Conservation (phyloP, 495 filamentous ascomycete species). For the Antarctomyces pellizariae region DNA sequence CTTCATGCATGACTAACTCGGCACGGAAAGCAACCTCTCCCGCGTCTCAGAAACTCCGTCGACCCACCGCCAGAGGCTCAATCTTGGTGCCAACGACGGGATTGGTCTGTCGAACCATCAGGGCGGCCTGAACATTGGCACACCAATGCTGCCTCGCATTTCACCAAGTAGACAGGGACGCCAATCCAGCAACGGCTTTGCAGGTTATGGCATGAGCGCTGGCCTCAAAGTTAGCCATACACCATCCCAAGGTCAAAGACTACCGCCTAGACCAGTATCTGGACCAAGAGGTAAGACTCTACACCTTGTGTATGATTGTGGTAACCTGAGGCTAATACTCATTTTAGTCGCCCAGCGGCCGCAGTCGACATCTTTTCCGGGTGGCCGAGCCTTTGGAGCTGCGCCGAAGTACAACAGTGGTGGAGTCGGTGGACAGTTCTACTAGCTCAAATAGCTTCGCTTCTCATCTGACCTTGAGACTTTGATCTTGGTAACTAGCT, state of each 20-base stretch:
- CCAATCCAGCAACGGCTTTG: slow-evolving; percentile 8
- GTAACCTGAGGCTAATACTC: slow-evolving; percentile 1
- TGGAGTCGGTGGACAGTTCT: too few relatives aligned
- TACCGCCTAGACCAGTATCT: slow-evolving; percentile 1
- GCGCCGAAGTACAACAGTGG: too few relatives aligned
- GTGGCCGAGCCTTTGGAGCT: neutral
- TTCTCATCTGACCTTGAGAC: too few relatives aligned
- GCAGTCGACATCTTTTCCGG: neutral
- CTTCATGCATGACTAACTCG: slow-evolving; percentile 16
- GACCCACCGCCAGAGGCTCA: slow-evolving; percentile 8
- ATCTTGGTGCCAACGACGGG: slow-evolving; percentile 1
- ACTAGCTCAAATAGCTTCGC: too few relatives aligned
- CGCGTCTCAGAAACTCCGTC: too few relatives aligned
- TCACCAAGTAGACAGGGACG: slow-evolving; percentile 13
- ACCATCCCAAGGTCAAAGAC: slow-evolving; percentile 1
- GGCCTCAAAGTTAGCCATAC: slow-evolving; percentile 20
- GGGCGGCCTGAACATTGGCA: slow-evolving; percentile 1
- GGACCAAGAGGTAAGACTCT: slow-evolving; percentile 9
- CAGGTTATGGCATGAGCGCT: slow-evolving; percentile 24
- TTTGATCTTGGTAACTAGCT: too few relatives aligned
- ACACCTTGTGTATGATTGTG: neutral
- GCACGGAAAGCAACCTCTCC: slow-evolving; percentile 10
- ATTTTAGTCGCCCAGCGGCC: slow-evolving; percentile 9
- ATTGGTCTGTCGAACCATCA: slow-evolving; percentile 8
- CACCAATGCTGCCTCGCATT: slow-evolving; percentile 6